Base-by-base conservation (phyloP, 805 yeast species). In the Kluyveromyces dobzhanskii region DNA sequence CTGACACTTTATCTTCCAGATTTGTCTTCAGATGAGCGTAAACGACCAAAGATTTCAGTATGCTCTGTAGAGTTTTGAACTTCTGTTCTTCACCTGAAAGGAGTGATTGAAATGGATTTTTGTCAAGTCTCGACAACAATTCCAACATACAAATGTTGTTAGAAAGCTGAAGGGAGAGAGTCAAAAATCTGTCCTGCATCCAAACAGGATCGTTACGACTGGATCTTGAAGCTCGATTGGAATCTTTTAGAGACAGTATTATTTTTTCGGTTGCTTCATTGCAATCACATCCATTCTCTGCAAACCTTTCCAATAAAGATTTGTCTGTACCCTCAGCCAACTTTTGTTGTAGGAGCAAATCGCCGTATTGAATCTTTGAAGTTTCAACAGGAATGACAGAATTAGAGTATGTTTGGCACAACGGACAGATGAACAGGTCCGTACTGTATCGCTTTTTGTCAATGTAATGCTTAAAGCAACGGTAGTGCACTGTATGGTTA, bases 401-500 rank as follows among this genome's bases (percentile, higher is more conserved):
- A 23, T 60, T 58, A 4, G 62, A 61, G 40, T 80, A 71, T 0
- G 95, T 84, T 45, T 87, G 86, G 67, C 99, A 92, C 30, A 92
- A 68, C 0, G 98, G 97, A 57, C 99, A 92, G n/a, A 85, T 62
- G 50, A 86, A 85, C 45, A 84, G 87, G 16, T 74, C 71, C 19
- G 73, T 73, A 8, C 72, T 71, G 3, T 67, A 57, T 45, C 67
- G 44, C 76, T 83, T 57, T 83, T 68, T 29, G 81, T 78, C 45
- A 75, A 78, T 59, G 54, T 75, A 80, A 39, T 80, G 78, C 41
- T 70, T 58, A 56, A 81, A 85, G 59, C 99, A 92, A 14, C 70
- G 67, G 47, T 71, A 77, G 57, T 92, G 99, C 76, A 92, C 80
- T 7, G 90, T 85, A 61, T 92, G 99, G 13, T 95, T 94, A 64